Evolutionary conservation across 345 rosid species (phyloP), one percentile per base, ranked within the genome.

Genomic region (Gossypium rotundifolium): DNA sequence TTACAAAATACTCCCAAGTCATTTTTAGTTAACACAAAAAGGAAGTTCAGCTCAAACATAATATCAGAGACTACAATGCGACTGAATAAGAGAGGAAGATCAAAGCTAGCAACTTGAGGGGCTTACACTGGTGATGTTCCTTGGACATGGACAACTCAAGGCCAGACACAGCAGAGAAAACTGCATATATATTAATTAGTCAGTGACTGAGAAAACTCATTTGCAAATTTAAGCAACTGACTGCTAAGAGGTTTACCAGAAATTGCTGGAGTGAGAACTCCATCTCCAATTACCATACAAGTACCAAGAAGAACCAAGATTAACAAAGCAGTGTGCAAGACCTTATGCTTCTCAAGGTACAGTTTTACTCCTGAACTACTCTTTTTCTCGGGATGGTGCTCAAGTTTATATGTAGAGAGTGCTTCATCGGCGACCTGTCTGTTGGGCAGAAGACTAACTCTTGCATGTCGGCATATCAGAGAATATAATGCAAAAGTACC

Each of bases 201-300:
- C 72, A 71, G 70, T 60, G 2, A 70, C 22, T 2, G 23, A 9
- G 16, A 72, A 63, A 25, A 71, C 59, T 27, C 33, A 7, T 9
- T 33, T 1, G 58, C 40, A 57, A 73, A 75, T 51, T 25, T 7
- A 71, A 61, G 23, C 54, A 70, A 46, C 65, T 9, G 25, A 64
- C 38, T 4, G 55, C 17, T 72, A 62, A 22, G 66, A 59, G 60
- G 44, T 49, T 63, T 86, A 91, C 99, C 99, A 2, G 99, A 96
- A 79, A 96, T 96, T 57, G 98, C 96, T 49, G 99, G 98, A 77
- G 99, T 96, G 61, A 96, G 98, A 68, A 96, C 76, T 66, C 98
- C 98, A 81, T 96, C 99, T 73, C 99, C 98, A 70, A 96, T 96
- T 33, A 96, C 99, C 99, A 96, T 96, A 86, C 99, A 96, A 75